These are phyloP conservation scores for Rhizopus microsporus DNA, from an alignment of 371 early-diverging fungal species.

Conservation along the genomic window DNA sequence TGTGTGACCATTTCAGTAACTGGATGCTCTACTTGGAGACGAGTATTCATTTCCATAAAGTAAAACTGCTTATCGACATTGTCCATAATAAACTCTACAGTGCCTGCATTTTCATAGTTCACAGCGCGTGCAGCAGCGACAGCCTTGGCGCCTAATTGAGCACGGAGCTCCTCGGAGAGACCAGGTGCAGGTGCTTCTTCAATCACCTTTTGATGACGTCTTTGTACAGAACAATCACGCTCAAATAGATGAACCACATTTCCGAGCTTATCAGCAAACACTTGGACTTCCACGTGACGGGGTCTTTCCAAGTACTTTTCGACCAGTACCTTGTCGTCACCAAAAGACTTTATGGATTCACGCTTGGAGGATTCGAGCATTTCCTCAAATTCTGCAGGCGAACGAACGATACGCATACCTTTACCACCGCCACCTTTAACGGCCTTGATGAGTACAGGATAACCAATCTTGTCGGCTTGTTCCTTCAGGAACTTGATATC, in stretches of 20 bases:
- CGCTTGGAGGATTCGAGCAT: conserved; percentile 84
- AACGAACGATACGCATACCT: conserved; percentile 89
- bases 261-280: conserved; percentile 89
- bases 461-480: conserved; percentile 82
- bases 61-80: conserved; percentile 86
- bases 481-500: conserved; percentile 71
- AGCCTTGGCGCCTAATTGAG: conserved; percentile 85
- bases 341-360: conserved; percentile 91
- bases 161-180: conserved; percentile 70
- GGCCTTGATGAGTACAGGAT: conserved; percentile 96
- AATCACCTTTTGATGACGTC: conserved; percentile 97
- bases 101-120: conserved; percentile 92
- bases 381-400: conserved; percentile 76
- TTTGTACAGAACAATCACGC: conserved; percentile 97
- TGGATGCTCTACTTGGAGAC: conserved; percentile 96
- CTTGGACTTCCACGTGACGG: conserved; percentile 96
- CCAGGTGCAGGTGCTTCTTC: conserved; percentile 86
- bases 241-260: conserved; percentile 93
- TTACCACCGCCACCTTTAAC: conserved; percentile 98
- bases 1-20: conserved; percentile 96
- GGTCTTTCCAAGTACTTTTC: conserved; percentile 88
- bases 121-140: conserved; percentile 93
- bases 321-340: conserved; percentile 89
- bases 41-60: conserved; percentile 98
- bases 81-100: conserved; percentile 97